Percentiles rank a stretch among this genome's conserved stretches.
phyloP scores from a whole-genome alignment of 176 grass and related monocot genomes.

The Hyparrhenia diplandra region DNA sequence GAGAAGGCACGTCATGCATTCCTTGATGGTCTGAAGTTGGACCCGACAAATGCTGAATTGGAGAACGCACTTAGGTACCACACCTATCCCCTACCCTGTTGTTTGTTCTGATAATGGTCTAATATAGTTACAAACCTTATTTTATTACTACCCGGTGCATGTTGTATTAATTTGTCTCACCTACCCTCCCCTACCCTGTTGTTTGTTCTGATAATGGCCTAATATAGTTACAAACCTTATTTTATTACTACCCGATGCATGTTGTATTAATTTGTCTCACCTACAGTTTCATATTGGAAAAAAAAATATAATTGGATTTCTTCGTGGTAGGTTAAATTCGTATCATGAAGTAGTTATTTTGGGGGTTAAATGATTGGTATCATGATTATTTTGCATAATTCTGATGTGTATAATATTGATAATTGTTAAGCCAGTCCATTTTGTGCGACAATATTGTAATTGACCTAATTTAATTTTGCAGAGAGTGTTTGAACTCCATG shows the following conservation, averaged over 20 bases:
- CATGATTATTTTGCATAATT: neutral
- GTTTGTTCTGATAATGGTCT: too few relatives aligned
- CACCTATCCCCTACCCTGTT: too few relatives aligned
- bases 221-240: too few relatives aligned
- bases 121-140: neutral
- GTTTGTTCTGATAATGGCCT: too few relatives aligned
- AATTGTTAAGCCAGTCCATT: too few relatives aligned
- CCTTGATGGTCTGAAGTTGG: slow-evolving; percentile 25
- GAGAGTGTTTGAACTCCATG: neutral
- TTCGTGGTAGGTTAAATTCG: too few relatives aligned
- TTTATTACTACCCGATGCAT: too few relatives aligned
- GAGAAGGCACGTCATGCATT: slow-evolving; percentile 11
- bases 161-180: neutral
- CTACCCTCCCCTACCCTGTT: too few relatives aligned
- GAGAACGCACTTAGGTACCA: neutral
- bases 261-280: too few relatives aligned
- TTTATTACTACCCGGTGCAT: neutral
- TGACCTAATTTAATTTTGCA: neutral
- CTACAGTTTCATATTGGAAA: neutral
- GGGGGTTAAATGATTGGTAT: neutral
- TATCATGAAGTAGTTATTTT: too few relatives aligned
- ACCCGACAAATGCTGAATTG: neutral
- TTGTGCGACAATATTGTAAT: neutral
- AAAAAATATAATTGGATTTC: too few relatives aligned
- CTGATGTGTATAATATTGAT: neutral